Evolutionary conservation across 257 asterid species (phyloP).

Genomic region (Avicennia marina): DNA sequence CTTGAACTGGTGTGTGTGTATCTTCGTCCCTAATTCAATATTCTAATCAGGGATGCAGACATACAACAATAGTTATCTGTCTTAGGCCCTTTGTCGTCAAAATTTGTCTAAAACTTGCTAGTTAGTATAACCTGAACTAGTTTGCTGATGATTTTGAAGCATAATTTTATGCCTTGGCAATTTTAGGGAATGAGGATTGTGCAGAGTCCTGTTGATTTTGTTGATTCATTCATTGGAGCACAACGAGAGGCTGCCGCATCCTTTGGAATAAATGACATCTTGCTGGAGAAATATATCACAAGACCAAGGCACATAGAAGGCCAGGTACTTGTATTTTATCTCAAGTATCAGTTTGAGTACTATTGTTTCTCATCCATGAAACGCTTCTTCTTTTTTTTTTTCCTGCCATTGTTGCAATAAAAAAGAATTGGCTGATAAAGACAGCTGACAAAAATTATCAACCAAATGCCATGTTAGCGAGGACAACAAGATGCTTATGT

Average conservation of each 20-base stretch:
- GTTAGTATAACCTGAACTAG: conserved; percentile 11
- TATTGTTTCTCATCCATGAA: background rate
- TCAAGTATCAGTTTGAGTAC: conserved; percentile 10
- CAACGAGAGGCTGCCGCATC: conserved; percentile 99
- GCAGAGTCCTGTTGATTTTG: conserved; percentile 70
- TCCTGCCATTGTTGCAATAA: conserved; percentile 4
- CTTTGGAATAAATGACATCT: conserved; percentile 77
- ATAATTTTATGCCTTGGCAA: conserved; percentile 21
- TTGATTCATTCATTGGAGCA: conserved; percentile 84
- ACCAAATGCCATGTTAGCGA: conserved; percentile 6
- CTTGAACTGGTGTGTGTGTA: too few relatives aligned
- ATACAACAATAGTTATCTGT: too few relatives aligned
- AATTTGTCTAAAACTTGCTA: conserved; percentile 4
- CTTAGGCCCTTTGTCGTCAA: too few relatives aligned
- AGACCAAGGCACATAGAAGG: conserved; percentile 97
- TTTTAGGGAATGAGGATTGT: conserved; percentile 97
- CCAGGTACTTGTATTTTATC: conserved; percentile 56
- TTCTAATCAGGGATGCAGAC: too few relatives aligned
- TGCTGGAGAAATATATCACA: conserved; percentile 92
- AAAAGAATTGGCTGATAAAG: conserved; percentile 2
- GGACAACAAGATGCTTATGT: background rate
- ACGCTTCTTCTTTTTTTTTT: background rate
- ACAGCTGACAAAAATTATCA: conserved; percentile 7
- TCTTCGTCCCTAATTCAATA: too few relatives aligned
- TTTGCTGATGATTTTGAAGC: conserved; percentile 7